Percentiles rank a stretch among this genome's conserved stretches.
These are phyloP conservation scores for Dactylis glomerata DNA, from an alignment of 176 grass and related monocot species.

Conservation along the genomic window DNA sequence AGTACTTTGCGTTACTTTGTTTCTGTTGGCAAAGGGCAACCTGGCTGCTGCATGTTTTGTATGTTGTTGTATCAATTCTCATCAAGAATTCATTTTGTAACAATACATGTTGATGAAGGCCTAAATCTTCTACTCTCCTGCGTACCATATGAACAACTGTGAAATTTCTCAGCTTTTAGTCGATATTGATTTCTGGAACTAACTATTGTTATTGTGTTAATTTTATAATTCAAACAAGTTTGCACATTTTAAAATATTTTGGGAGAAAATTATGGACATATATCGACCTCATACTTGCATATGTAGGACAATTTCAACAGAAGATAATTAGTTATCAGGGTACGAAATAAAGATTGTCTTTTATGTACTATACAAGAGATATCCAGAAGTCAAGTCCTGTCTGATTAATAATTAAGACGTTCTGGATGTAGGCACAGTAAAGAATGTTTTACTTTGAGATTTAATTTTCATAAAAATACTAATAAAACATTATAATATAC, in stretches of 20 bases:
- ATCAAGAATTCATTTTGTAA: background rate
- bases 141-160: background rate
- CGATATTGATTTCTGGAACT: background rate
- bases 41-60: background rate
- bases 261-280: background rate
- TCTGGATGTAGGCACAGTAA: background rate
- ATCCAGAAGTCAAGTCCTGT: background rate
- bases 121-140: background rate
- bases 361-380: background rate
- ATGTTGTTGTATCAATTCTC: background rate
- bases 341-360: background rate
- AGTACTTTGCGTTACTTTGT: background rate
- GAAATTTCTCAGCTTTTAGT: background rate
- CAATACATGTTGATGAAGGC: background rate
- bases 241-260: background rate
- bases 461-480: background rate
- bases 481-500: background rate
- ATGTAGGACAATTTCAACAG: background rate
- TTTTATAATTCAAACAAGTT: background rate
- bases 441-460: background rate
- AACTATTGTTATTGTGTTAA: background rate
- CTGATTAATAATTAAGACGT: background rate
- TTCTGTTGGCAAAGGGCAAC: background rate
- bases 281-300: background rate
- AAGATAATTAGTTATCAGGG: background rate